Evolutionary conservation across 495 filamentous ascomycete species (phyloP), one percentile per base, ranked within the genome.

Genomic region (Aspergillus saccharolyticus): DNA sequence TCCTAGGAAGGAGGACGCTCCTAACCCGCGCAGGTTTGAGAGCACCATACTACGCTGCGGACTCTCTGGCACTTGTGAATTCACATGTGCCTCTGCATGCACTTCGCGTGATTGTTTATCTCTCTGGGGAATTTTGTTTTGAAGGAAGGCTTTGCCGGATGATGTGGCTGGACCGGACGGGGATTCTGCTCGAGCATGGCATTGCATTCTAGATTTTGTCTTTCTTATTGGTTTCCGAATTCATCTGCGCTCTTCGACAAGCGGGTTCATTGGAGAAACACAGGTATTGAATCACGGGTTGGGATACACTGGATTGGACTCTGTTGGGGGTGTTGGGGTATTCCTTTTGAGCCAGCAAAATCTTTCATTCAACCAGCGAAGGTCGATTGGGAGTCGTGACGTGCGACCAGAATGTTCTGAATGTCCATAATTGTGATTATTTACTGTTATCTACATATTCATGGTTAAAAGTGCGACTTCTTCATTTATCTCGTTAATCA

Each of bases 161-260:
- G 53, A 19, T 61, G 65, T 58, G 63, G 63, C 59, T 58, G n/a
- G 63, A 62, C 62, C 55, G 61, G 58, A 62, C 55, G 61, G 64
- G 61, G 51, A 39, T 39, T 39, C 56, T 60, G 63, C 65, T 73
- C 66, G 65, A 66, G 60, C 62, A 72, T 66, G 55, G 53, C 60
- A 63, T 71, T 70, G 69, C 73, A 72, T 74, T 74, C 68, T 75
- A 80, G 78, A 79, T 70, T 70, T 72, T 72, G 54, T 47, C 54
- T 59, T 52, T 61, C 4, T 54, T 39, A 39, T 57, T 55, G 54
- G 18, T 61, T 54, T 68, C 60, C 66, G 61, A 56, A 56, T 64
- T 63, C 58, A 63, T 69, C 60, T 71, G 74, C 72, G 65, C 69
- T 63, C 57, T 74, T 72, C 60, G 67, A 67, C 68, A 70, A 69